These are phyloP conservation scores for Sclerotinia nivalis DNA, from an alignment of 2,329 filamentous ascomycete species.

Conservation along the genomic window DNA sequence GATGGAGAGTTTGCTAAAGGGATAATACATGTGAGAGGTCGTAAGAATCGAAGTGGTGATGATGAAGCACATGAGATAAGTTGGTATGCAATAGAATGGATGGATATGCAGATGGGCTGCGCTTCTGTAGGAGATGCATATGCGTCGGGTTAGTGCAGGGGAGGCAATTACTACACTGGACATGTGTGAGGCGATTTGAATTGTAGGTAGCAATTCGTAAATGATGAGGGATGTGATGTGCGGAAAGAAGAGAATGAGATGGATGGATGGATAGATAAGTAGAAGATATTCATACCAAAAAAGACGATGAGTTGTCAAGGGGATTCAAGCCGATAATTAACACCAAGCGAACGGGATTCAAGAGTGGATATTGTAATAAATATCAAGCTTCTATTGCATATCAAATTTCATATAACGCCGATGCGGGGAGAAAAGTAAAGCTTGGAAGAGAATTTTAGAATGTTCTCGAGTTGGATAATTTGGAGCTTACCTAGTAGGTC, in stretches of 20 bases:
- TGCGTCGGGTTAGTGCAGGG: constrained; percentile 17
- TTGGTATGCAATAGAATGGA: constrained; percentile 1
- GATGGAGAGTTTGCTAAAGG: neutral
- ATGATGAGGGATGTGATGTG: neutral
- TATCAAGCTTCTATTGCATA: constrained; percentile 10
- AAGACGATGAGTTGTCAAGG: constrained; percentile 11
- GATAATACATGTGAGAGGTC: neutral
- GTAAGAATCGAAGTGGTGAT: neutral
- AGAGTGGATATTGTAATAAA: neutral
- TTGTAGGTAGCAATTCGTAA: neutral
- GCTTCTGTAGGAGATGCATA: constrained; percentile 13
- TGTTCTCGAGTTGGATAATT: neutral
- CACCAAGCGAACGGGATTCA: neutral
- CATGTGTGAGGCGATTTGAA: neutral
- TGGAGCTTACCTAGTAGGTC: neutral
- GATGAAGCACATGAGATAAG: neutral
- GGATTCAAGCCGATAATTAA: neutral
- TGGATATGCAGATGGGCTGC: constrained; percentile 9
- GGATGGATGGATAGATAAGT: neutral
- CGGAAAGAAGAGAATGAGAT: neutral
- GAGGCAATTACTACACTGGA: neutral
- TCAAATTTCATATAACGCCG: neutral
- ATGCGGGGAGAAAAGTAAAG: neutral
- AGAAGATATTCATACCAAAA: neutral
- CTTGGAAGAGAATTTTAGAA: neutral